Evolutionary conservation across 345 rosid species (phyloP).

Genomic region (Bruguiera sexangula): DNA sequence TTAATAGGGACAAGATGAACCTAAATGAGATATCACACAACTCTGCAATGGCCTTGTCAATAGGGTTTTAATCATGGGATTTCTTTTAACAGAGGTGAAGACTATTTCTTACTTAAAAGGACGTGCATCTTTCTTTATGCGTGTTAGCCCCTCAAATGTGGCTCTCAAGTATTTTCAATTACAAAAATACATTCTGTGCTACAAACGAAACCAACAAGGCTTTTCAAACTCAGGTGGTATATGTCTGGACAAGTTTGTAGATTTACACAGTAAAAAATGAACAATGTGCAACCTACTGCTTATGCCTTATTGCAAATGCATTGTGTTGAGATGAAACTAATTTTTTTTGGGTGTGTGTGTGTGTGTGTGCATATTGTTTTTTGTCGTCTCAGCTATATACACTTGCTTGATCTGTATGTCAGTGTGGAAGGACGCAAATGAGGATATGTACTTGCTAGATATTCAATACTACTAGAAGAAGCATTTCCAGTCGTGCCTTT

Average conservation of each 20-base stretch:
- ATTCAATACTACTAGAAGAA: no score
- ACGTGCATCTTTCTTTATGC: neutral
- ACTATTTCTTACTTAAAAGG: neutral
- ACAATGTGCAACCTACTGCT: neutral
- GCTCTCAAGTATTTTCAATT: neutral
- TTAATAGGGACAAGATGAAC: conserved; percentile 69
- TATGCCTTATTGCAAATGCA: neutral
- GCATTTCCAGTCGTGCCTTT: no score
- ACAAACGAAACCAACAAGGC: neutral
- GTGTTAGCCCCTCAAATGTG: neutral
- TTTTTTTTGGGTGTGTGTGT: no score
- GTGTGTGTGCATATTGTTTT: no score
- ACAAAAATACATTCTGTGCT: neutral
- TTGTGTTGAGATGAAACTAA: no score
- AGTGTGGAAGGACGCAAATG: no score
- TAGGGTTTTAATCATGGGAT: conserved; percentile 65
- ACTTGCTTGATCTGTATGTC: no score
- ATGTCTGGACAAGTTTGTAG: neutral
- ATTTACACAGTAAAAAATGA: neutral
- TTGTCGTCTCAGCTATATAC: no score
- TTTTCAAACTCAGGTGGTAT: neutral
- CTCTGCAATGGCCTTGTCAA: conserved; percentile 80
- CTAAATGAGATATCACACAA: conserved; percentile 88
- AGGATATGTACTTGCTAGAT: no score
- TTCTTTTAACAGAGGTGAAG: conserved; percentile 80